Percentiles rank a stretch among this genome's conserved stretches.
Evolutionary conservation across 31 red algal species (phyloP).

Genomic region (Asparagopsis taxiformis): DNA sequence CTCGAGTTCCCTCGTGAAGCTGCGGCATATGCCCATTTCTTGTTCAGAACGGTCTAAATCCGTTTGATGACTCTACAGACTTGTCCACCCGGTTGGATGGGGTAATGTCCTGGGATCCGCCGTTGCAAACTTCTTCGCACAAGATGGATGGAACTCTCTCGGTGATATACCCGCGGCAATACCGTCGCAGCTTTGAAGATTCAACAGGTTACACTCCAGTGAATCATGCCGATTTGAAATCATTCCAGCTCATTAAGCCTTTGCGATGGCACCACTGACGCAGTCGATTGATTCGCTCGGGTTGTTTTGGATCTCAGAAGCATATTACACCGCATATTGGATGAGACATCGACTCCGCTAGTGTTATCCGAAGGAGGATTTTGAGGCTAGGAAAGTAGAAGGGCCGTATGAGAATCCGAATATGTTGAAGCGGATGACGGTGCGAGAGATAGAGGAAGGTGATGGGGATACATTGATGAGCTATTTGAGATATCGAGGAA

Average conservation of each 20-base stretch:
- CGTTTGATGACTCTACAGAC: too few relatives aligned
- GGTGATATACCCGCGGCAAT: constrained; percentile 9
- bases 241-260: constrained; percentile 1
- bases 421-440: neutral
- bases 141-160: too few relatives aligned
- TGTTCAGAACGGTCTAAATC: constrained; percentile 3
- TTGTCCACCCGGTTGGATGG: constrained; percentile 23
- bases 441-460: neutral
- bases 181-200: constrained; percentile 13
- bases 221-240: constrained; percentile 1
- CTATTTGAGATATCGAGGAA: neutral
- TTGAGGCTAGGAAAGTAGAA: too few relatives aligned
- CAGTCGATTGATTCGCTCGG: constrained; percentile 6
- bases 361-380: constrained; percentile 12
- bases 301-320: constrained; percentile 11
- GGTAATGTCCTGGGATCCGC: too few relatives aligned
- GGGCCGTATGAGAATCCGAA: constrained; percentile 19
- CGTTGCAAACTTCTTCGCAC: too few relatives aligned
- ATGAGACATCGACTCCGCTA: neutral
- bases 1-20: constrained; percentile 17
- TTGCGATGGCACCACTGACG: constrained; percentile 24
- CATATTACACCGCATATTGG: constrained; percentile 35
- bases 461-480: neutral
- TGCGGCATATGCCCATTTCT: constrained; percentile 11
- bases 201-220: constrained; percentile 18